Base-by-base conservation (phyloP, 108 stramenopile species). In the Mayamaea pseudoterrestris region DNA sequence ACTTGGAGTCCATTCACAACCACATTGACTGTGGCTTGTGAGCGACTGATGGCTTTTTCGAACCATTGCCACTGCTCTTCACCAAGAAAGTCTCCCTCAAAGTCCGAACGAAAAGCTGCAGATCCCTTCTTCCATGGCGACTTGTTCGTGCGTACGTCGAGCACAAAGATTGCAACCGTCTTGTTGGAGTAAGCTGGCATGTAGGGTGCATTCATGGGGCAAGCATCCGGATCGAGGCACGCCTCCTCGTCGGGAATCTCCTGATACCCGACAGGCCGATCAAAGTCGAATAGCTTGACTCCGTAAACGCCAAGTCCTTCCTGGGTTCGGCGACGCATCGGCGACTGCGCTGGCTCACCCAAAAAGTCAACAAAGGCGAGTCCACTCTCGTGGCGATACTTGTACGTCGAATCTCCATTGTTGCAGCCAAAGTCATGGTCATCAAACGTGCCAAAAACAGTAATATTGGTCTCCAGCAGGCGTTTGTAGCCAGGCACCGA, bases 51-150 rank as follows among this genome's bases (percentile, higher is more conserved):
- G 1, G 78, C 65, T 5, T 63, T 46, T 61, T 78, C 74, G 27
- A 92, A 69, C 90, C 90, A 92, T 47, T 50, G 55, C 84, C 84
- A 92, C 52, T 92, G 90, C 23, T 73, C 50, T 50, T 65, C 72
- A 13, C 90, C 90, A 11, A 91, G 55, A 53, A 86, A 73, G 46
- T 84, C 83, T n/a, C 79, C 79, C 17, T 44, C 41, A 22, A 44
- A 48, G 4, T 57, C 44, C 1, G 46, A 30, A 17, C 31, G n/a
- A 18, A 21, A 52, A 4, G 26, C 46, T 13, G 11, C 44, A 7
- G 34, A 56, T 21, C 65, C 66, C 48, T 66, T 71, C 7, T 55
- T 60, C 86, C 86, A 88, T 1, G 86, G 86, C 7, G 66, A 72
- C 52, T 71, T 74, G 66, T 88, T 75, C 26, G 65, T 50, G 25